Evolutionary conservation across 352 stramenopile genomes (phyloP), one percentile per base, ranked within the genome.

Genomic region (Phytopythium ostracodes): DNA sequence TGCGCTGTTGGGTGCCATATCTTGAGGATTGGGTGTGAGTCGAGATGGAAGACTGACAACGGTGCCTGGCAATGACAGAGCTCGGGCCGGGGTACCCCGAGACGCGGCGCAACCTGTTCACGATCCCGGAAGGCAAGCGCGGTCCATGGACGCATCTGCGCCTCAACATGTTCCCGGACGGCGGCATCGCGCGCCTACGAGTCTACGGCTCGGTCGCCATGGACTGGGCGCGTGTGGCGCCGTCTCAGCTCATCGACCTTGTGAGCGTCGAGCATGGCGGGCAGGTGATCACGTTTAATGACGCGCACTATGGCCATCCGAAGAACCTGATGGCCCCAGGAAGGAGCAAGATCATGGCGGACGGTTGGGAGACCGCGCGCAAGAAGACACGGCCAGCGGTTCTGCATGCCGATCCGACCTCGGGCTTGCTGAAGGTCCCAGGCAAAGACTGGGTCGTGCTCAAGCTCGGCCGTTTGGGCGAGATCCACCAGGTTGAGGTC

Each of bases 221-320:
- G 55, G 77, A 92, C 70, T 95, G 85, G 82, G 71, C 65, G 12
- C 67, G 68, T 24, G 72, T 96, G 38, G 56, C 66, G 15, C 54
- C 47, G 29, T 73, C 70, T 27, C 68, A 87, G 61, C 68, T 88
- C 62, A 62, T 95, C 8, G 94, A 98, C 70, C 68, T 98, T 2
- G 94, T 95, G 12, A 87, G 81, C 29, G 70, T 87, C 15, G 79
- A 82, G 25, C 67, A 97, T 60, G 96, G 96, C 24, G 93, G 94
- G 4, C 72, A 81, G 3, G 94, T 95, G 25, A 49, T 98, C 24
- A 73, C 66, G 31, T 98, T 92, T 67, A 98, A 94, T 50, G 95
- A 99, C 65, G 91, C 94, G 40, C 94, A 98, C 72, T 99, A 97
- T 66, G 96, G 94, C 22, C 84, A 97, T 46, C 93, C 96, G n/a